Base-by-base conservation (phyloP, 179 eudicot genomes). In the Pouteria campechiana region DNA sequence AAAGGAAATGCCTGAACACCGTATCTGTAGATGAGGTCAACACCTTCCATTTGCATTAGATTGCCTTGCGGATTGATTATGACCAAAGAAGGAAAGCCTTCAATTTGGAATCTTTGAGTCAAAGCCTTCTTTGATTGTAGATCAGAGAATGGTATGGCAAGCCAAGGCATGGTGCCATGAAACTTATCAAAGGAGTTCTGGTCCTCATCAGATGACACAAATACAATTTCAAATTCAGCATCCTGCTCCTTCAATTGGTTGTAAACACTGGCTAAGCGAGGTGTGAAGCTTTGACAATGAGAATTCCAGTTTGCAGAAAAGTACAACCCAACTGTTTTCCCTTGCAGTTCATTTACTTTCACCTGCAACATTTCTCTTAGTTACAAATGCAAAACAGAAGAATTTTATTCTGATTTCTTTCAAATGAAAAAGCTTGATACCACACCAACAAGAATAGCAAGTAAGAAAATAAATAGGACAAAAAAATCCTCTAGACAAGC, bases 271-370 rank as follows among this genome's bases (percentile, higher is more conserved):
- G 41, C 32, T 35, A 80, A 39, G 5, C 62, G 44, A 3, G 55
- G 54, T 40, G 62, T 80, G 42, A 80, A 80, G 32, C 51, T 49
- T 33, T 41, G 65, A 44, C 90, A 80, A 7, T 78, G 84, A 1
- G 64, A 43, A 32, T 65, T 63, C 90, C 90, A 80, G 46, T 76
- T 80, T 7, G 90, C 90, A 2, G 90, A 73, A 57, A 80, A 80
- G 66, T 76, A 80, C 6, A 80, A 55, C 23, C 78, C 90, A 9
- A 80, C 43, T 2, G 70, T 68, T 57, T 80, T 80, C 50, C 69
- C 84, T 61, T 74, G 50, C 3, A 81, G 76, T n/a, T 81, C 79
- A 1, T 79, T 57, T 37, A 77, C 55, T 47, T 74, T 81, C 42
- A 81, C 84, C 90, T 81, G 69, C 27, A 13, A 7, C n/a, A n/a